Evolutionary conservation across 441 rosid species (phyloP).

Genomic region (Sinapis alba): DNA sequence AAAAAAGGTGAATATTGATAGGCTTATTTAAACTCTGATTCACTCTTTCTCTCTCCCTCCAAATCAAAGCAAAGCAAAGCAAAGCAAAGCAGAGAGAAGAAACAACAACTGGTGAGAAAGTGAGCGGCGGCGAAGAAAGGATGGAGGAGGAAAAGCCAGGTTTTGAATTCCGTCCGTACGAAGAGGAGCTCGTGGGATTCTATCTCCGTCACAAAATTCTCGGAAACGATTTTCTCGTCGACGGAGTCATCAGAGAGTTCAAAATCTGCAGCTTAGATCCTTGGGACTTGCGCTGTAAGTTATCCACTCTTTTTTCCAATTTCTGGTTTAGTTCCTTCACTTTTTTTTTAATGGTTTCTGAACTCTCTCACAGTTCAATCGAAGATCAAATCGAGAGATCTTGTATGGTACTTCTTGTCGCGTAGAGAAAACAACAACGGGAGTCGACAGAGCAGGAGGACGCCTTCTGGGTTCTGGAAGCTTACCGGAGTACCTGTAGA

Average conservation of each 20-base stretch:
- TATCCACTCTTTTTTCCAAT: background rate
- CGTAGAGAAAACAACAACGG: conserved; percentile 28
- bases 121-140: background rate
- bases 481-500: conserved; percentile 44
- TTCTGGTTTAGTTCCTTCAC: background rate
- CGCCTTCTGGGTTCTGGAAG: conserved; percentile 57
- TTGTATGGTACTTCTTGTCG: conserved; percentile 53
- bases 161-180: conserved; percentile 36
- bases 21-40: background rate
- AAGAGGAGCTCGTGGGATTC: conserved; percentile 31
- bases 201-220: conserved; percentile 10
- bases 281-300: conserved; percentile 52
- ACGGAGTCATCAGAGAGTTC: conserved; percentile 12
- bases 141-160: background rate
- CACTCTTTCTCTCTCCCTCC: background rate
- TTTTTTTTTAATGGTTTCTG: background rate
- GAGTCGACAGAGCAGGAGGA: conserved; percentile 39
- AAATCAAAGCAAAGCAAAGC: background rate
- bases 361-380: conserved; percentile 39
- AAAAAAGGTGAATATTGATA: background rate
- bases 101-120: background rate
- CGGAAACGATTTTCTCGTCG: background rate
- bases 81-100: background rate
- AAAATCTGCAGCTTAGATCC: conserved; percentile 53
- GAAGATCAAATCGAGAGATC: conserved; percentile 38